Conservation (phyloP, 129 eudicot species). For the Centaurea solstitialis region DNA sequence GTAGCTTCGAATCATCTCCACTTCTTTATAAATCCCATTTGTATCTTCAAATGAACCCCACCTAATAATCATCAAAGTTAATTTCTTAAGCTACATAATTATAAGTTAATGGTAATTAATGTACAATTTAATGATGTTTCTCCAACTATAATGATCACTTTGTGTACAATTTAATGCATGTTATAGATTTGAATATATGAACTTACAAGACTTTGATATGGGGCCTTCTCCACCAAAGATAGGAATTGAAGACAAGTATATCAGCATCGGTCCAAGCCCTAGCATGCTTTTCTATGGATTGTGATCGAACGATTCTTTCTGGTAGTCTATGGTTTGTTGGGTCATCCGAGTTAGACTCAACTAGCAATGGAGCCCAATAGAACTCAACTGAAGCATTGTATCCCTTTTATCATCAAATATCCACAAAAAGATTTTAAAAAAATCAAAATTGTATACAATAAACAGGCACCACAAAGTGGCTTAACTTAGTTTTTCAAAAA, state of each 20-base stretch:
- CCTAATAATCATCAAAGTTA: constrained; percentile 35
- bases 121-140: constrained; percentile 6
- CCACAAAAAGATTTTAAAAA: background rate
- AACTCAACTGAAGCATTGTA: constrained; percentile 69
- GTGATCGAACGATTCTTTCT: constrained; percentile 57
- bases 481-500: too few species aligned
- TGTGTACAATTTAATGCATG: background rate
- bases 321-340: constrained; percentile 58
- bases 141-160: constrained; percentile 11
- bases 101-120: background rate
- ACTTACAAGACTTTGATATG: constrained; percentile 68
- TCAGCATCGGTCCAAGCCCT: constrained; percentile 69
- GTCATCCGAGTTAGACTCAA: constrained; percentile 74
- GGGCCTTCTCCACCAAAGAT: constrained; percentile 73
- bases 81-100: background rate
- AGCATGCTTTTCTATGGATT: constrained; percentile 68
- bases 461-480: background rate
- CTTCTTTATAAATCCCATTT: constrained; percentile 54
- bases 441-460: background rate
- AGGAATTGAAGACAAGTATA: constrained; percentile 58
- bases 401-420: constrained; percentile 37
- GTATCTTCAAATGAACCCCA: constrained; percentile 65
- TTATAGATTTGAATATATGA: background rate
- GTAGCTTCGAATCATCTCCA: constrained; percentile 54
- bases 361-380: constrained; percentile 76